A percentile compares a stretch with the other conserved stretches of the same genome.
These are phyloP conservation scores for Podospora conica DNA, from an alignment of 495 filamentous ascomycete species.

Conservation along the genomic window DNA sequence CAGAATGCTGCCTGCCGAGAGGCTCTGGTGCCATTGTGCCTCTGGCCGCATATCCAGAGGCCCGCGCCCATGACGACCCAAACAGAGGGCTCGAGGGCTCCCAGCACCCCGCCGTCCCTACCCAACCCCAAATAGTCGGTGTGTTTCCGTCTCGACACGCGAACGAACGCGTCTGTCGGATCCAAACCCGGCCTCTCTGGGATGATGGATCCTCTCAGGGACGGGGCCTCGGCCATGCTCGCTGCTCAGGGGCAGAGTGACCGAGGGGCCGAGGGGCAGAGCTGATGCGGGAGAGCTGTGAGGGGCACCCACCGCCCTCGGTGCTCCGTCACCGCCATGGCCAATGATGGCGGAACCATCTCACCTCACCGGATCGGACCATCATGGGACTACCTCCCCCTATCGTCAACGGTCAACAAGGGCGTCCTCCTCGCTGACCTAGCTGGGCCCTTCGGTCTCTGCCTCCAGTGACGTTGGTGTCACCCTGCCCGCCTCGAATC, in stretches of 20 bases:
- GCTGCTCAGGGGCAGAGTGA: neutral
- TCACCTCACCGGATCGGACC: neutral
- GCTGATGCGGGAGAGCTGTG: too few species aligned
- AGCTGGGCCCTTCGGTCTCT: neutral
- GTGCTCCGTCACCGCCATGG: neutral
- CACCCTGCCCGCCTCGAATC: neutral
- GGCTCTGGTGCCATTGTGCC: constrained; percentile 17
- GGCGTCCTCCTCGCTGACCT: neutral
- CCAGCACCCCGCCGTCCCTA: constrained; percentile 15
- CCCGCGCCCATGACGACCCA: constrained; percentile 28
- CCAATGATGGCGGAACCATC: neutral
- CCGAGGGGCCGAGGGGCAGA: too few species aligned
- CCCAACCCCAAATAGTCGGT: constrained; percentile 28
- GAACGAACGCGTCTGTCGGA: constrained; percentile 28
- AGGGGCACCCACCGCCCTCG: neutral
- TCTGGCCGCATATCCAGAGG: constrained; percentile 34
- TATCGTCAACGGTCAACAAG: neutral
- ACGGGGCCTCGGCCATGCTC: neutral
- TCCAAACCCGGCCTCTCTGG: constrained; percentile 8
- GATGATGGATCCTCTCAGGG: constrained; percentile 9
- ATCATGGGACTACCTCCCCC: too few species aligned
- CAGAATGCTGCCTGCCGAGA: constrained; percentile 17
- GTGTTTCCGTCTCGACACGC: constrained; percentile 30
- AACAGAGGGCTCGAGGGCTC: constrained; percentile 19
- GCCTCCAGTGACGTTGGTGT: neutral